Percentiles rank a stretch among this genome's conserved stretches.
phyloP scores from a whole-genome alignment of 495 filamentous ascomycete species.

The Bombardia bombarda region DNA sequence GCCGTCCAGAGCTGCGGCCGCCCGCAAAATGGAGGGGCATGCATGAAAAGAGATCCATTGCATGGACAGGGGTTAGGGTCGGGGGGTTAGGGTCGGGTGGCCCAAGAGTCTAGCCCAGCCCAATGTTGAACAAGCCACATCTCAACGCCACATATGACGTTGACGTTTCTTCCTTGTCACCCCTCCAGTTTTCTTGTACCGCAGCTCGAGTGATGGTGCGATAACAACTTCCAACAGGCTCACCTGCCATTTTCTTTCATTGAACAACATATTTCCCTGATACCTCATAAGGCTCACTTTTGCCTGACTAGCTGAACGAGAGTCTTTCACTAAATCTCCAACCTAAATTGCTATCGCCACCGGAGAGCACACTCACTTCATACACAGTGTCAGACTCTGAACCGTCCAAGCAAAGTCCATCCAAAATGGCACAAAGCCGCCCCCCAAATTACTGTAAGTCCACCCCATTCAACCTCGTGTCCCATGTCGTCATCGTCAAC shows the following conservation, averaged over 20 bases:
- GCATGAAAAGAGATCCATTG: no score
- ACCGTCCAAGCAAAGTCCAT: not conserved
- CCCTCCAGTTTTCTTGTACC: no score
- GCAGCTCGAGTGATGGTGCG: no score
- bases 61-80: no score
- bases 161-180: constrained; percentile 1
- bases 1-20: no score
- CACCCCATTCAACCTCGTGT: not conserved
- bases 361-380: no score
- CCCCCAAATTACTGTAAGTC: constrained; percentile 7
- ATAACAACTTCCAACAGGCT: not conserved
- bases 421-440: not conserved
- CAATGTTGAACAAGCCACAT: constrained; percentile 23
- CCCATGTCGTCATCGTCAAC: no score
- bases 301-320: no score
- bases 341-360: no score
- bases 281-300: no score
- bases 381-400: not conserved
- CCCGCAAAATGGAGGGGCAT: no score
- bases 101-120: not conserved
- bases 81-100: no score
- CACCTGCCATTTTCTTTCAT: not conserved
- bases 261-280: constrained; percentile 3
- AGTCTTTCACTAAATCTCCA: not conserved
- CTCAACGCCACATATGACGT: constrained; percentile 35